Percentiles rank a stretch among this genome's conserved stretches.
Evolutionary conservation across 495 filamentous ascomycete species (phyloP).

Genomic region (Penicillium canescens): DNA sequence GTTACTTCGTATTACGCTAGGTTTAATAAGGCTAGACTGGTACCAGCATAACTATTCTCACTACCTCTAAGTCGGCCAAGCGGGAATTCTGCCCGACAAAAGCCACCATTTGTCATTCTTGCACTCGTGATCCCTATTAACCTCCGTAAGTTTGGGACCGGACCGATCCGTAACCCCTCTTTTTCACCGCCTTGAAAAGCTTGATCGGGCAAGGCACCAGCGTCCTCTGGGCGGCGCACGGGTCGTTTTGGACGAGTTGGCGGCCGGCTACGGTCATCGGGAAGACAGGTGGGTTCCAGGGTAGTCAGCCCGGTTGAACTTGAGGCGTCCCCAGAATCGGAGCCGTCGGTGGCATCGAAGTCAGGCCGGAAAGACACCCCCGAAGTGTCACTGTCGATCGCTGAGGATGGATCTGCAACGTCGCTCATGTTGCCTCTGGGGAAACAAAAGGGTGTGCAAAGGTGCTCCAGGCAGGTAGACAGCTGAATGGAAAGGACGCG

Average conservation of each 20-base stretch:
- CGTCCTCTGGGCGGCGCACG: not conserved
- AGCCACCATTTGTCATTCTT: too few species aligned
- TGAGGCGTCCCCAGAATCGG: slow-evolving; percentile 1
- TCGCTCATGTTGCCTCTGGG: slow-evolving; percentile 1
- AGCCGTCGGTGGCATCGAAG: slow-evolving; percentile 5
- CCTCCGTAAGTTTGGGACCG: too few species aligned
- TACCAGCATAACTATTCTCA: too few species aligned
- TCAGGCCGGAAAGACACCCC: slow-evolving; percentile 9
- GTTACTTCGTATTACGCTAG: too few species aligned
- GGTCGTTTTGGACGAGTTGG: not conserved
- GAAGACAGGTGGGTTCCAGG: slow-evolving; percentile 3
- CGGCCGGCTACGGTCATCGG: not conserved
- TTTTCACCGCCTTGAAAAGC: too few species aligned
- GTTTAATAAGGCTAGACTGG: too few species aligned
- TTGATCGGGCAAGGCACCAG: slow-evolving; percentile 4
- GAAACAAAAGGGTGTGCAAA: not conserved
- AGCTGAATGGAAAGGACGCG: not conserved
- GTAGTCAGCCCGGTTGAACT: slow-evolving; percentile 4
- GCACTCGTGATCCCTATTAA: too few species aligned
- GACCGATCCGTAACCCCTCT: too few species aligned
- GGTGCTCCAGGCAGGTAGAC: not conserved
- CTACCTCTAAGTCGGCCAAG: too few species aligned
- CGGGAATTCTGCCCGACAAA: too few species aligned
- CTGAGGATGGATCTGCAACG: slow-evolving; percentile 3
- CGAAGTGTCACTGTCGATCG: slow-evolving; percentile 7